Percentiles rank a stretch among this genome's conserved stretches.
Conservation (phyloP, 108 stramenopile genomes). For the Pseudonitzschia delicatissima region DNA sequence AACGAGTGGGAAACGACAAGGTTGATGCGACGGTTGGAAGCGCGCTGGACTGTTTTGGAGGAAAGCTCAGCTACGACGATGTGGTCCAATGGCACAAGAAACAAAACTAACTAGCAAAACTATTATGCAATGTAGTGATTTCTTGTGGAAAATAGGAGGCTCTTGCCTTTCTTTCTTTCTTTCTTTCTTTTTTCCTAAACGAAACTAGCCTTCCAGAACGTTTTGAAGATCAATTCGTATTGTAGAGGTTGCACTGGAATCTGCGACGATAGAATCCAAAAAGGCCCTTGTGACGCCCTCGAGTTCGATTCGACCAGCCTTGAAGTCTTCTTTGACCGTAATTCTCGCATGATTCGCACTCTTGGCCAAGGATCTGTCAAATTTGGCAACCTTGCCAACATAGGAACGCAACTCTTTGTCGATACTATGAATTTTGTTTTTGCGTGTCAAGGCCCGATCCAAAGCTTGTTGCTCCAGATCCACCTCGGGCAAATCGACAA, state of each 20-base stretch:
- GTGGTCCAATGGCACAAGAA: conserved; percentile 93
- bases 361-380: conserved; percentile 41
- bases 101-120: conserved; percentile 25
- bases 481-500: conserved; percentile 8
- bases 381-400: conserved; percentile 48
- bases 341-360: conserved; percentile 55
- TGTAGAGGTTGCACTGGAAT: too few relatives aligned
- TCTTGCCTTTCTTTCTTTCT: neutral
- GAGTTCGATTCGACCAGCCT: neutral
- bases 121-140: neutral
- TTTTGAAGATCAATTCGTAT: too few relatives aligned
- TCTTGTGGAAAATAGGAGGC: neutral
- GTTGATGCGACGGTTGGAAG: conserved; percentile 97
- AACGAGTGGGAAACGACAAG: conserved; percentile 79
- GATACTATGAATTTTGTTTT: conserved; percentile 39
- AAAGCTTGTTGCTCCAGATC: conserved; percentile 35
- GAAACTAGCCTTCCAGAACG: neutral
- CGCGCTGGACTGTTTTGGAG: conserved; percentile 97
- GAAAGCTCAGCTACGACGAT: conserved; percentile 83
- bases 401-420: conserved; percentile 50
- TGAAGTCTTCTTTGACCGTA: conserved; percentile 21
- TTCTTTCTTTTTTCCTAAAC: neutral
- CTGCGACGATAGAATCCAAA: neutral
- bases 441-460: conserved; percentile 39
- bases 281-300: neutral